These are phyloP conservation scores for Leccinum insolens DNA, from an alignment of 1,284 basidiomycete species.

Conservation along the genomic window DNA sequence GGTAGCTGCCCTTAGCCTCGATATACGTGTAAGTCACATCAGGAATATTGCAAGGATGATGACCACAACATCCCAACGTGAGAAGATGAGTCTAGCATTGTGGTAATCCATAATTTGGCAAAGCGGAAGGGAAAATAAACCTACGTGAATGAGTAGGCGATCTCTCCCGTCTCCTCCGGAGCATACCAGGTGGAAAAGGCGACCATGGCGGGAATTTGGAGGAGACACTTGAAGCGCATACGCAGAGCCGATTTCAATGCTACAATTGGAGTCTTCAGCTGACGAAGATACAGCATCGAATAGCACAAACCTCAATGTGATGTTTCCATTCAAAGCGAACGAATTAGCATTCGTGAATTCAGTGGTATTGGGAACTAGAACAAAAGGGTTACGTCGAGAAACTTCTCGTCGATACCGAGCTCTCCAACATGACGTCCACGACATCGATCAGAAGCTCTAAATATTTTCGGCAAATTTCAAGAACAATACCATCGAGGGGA, in stretches of 20 bases:
- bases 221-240: slow-evolving; percentile 95
- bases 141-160: slow-evolving; percentile 88
- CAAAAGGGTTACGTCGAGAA: slow-evolving; percentile 95
- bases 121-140: slow-evolving; percentile 31
- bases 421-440: slow-evolving; percentile 92
- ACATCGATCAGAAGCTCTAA: slow-evolving; percentile 93
- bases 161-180: slow-evolving; percentile 79
- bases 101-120: not conserved
- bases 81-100: slow-evolving; percentile 85
- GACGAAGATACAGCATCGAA: not conserved
- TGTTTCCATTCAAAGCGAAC: slow-evolving; percentile 97
- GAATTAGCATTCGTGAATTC: slow-evolving; percentile 99
- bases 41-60: slow-evolving; percentile 96
- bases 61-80: slow-evolving; percentile 96
- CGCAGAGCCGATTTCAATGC: slow-evolving; percentile 99
- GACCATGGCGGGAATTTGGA: slow-evolving; percentile 99
- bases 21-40: slow-evolving; percentile 91
- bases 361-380: slow-evolving; percentile 97
- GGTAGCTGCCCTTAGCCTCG: slow-evolving; percentile 97
- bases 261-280: slow-evolving; percentile 35
- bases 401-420: slow-evolving; percentile 98
- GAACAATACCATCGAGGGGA: not conserved
- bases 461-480: not conserved
- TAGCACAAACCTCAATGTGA: slow-evolving; percentile 81
- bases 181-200: slow-evolving; percentile 96